Conservation (phyloP, 1,284 basidiomycete genomes). For the Marasmius tenuissimus region DNA sequence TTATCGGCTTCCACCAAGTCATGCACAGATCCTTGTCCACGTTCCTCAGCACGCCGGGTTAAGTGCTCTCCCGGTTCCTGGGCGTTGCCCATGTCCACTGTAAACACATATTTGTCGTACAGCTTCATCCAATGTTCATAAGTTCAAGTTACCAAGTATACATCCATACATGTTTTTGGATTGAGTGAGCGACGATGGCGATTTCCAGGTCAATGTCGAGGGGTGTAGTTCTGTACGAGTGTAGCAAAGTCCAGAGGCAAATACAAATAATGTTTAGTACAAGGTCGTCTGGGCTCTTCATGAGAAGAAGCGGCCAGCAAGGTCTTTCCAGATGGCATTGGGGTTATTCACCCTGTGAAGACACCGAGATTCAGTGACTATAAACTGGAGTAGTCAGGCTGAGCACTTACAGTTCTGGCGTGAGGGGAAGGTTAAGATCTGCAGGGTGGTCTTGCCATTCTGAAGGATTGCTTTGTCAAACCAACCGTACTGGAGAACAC, state of each 20-base stretch:
- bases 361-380: background rate
- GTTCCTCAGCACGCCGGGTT: too few species aligned
- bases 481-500: background rate
- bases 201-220: too few species aligned
- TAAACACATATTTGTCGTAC: too few species aligned
- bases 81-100: too few species aligned
- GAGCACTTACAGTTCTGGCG: background rate
- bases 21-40: too few species aligned
- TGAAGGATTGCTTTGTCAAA: conserved; percentile 6
- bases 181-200: too few species aligned
- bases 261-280: background rate
- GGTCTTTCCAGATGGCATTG: background rate
- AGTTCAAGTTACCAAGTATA: too few species aligned
- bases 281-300: background rate
- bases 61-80: too few species aligned
- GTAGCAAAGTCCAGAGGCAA: background rate
- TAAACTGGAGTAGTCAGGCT: background rate
- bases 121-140: too few species aligned
- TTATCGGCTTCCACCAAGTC: too few species aligned
- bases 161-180: too few species aligned
- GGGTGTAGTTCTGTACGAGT: too few species aligned
- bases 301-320: background rate
- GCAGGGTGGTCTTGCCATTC: conserved; percentile 28
- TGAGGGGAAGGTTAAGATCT: conserved; percentile 23
- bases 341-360: background rate